These are phyloP conservation scores for Cadophora gregata DNA, from an alignment of 2,329 filamentous ascomycete genomes.

Conservation along the genomic window DNA sequence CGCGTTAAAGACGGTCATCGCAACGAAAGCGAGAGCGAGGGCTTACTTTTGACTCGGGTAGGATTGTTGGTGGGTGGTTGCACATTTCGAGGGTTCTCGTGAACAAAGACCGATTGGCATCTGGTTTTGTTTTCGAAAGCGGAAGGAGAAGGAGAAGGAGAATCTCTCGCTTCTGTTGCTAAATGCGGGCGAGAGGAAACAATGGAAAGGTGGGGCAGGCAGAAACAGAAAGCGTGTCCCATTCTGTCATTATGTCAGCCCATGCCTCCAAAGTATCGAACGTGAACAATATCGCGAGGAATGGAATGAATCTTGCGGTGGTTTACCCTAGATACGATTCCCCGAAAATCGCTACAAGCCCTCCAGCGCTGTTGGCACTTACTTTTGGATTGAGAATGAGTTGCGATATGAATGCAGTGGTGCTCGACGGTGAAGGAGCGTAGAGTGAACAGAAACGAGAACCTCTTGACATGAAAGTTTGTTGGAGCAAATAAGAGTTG, in stretches of 20 bases:
- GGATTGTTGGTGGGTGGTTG: neutral
- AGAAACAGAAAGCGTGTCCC: neutral
- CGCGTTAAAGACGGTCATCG: neutral
- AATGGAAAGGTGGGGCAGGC: neutral
- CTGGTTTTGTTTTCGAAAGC: neutral
- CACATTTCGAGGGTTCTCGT: neutral
- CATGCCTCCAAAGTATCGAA: too few species aligned
- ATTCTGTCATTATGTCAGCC: neutral
- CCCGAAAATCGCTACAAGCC: too few species aligned
- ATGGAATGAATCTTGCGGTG: too few species aligned
- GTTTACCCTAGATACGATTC: too few species aligned
- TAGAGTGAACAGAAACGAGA: too few species aligned
- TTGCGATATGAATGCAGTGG: too few species aligned
- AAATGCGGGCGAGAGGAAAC: neutral
- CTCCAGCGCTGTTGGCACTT: too few species aligned
- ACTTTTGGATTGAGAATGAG: too few species aligned
- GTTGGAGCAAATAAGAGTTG: too few species aligned
- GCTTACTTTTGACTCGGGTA: neutral
- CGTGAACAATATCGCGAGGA: too few species aligned
- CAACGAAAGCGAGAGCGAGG: neutral
- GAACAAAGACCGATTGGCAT: neutral
- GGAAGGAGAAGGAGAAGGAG: conserved; percentile 9
- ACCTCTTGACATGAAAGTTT: too few species aligned
- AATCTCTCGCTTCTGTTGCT: neutral
- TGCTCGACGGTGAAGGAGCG: too few species aligned